Conservation (phyloP, 805 yeast genomes). For the Wickerhamiella vanderwaltii region DNA sequence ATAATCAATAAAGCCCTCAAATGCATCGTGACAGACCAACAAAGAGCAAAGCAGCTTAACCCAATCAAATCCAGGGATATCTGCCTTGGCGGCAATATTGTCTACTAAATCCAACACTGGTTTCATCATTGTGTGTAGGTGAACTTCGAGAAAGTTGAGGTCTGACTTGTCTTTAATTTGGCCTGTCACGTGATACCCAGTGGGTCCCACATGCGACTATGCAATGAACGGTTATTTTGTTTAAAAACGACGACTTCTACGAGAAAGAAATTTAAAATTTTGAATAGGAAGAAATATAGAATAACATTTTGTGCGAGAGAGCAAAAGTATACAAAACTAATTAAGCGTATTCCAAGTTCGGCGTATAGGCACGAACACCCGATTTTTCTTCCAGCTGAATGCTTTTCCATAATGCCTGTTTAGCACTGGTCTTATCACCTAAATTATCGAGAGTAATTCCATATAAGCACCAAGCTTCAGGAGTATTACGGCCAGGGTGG, state of each 20-base stretch:
- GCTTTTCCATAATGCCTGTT: slow-evolving; percentile 46
- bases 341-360: slow-evolving; percentile 3
- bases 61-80: slow-evolving; percentile 67
- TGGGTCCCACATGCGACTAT: too few relatives aligned
- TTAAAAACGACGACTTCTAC: too few relatives aligned
- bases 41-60: slow-evolving; percentile 61
- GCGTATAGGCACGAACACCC: slow-evolving; percentile 10
- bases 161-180: too few relatives aligned
- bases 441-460: slow-evolving; percentile 49
- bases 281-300: too few relatives aligned
- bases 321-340: too few relatives aligned
- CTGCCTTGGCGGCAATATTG: slow-evolving; percentile 39
- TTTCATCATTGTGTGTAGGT: background rate
- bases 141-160: too few relatives aligned
- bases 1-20: slow-evolving; percentile 58
- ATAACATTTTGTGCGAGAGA: too few relatives aligned
- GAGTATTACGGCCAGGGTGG: slow-evolving; percentile 33
- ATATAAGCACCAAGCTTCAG: slow-evolving; percentile 63
- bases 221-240: too few relatives aligned
- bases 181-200: too few relatives aligned
- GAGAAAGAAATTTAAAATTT: too few relatives aligned
- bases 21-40: slow-evolving; percentile 59
- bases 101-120: background rate
- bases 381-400: slow-evolving; percentile 34
- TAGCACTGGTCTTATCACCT: slow-evolving; percentile 40